phyloP scores from a whole-genome alignment of 2,329 filamentous ascomycete species.

The Chaetomiaceae sp. region DNA sequence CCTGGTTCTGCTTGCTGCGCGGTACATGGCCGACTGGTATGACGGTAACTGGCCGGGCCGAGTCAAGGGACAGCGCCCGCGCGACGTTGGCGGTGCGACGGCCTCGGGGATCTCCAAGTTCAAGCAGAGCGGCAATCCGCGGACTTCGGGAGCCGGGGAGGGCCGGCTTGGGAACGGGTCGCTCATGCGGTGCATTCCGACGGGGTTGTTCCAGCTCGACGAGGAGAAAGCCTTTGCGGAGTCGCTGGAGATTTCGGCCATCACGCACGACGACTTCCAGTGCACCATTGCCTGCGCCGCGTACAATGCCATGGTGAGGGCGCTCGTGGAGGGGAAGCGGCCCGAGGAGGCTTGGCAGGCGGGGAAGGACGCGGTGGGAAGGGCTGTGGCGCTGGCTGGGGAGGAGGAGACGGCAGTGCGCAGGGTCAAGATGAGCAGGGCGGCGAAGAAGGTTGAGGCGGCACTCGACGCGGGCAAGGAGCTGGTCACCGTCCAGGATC shows the following conservation, averaged over 20 bases:
- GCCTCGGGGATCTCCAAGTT: conserved; percentile 32
- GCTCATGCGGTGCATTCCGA: conserved; percentile 46
- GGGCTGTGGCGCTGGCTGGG: not conserved
- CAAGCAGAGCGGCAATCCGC: conserved; percentile 28
- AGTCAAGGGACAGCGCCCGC: conserved; percentile 29
- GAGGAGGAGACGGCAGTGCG: not conserved
- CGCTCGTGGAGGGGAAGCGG: conserved; percentile 29
- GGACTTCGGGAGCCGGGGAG: conserved; percentile 35
- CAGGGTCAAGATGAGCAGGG: conserved; percentile 4
- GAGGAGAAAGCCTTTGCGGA: conserved; percentile 29
- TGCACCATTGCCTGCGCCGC: conserved; percentile 32
- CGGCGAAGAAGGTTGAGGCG: conserved; percentile 20
- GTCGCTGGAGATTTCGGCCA: conserved; percentile 35
- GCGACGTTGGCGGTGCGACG: conserved; percentile 40
- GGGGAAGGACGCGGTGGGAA: conserved; percentile 19
- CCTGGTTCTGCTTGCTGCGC: conserved; percentile 34
- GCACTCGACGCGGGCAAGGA: conserved; percentile 30
- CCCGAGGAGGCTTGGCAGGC: conserved; percentile 30
- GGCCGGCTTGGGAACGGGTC: conserved; percentile 42
- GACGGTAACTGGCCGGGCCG: conserved; percentile 42
- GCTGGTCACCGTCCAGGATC: conserved; percentile 24
- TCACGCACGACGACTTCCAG: conserved; percentile 23
- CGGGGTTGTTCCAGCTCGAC: conserved; percentile 37
- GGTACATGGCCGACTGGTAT: conserved; percentile 40
- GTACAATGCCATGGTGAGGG: conserved; percentile 37